Conservation (phyloP, 2,329 filamentous ascomycete genomes). For the Nemania serpens region DNA sequence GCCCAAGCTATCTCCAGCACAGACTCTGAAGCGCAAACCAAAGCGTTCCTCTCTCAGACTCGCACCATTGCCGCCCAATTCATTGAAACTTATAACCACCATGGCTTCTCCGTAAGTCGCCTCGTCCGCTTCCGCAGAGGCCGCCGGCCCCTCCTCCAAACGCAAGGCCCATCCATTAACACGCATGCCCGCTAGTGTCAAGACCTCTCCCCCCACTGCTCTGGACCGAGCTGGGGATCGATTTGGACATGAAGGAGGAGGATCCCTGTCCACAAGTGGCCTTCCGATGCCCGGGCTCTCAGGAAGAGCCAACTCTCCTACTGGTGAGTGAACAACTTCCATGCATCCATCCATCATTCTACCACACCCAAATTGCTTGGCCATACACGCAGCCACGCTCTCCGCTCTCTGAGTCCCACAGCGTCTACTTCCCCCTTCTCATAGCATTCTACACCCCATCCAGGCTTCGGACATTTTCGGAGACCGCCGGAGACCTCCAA, state of each 20-base stretch:
- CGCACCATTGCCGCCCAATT: conserved; percentile 8
- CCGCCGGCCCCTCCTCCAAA: neutral
- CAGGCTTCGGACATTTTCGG: neutral
- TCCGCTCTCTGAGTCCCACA: neutral
- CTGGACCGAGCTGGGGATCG: conserved; percentile 24
- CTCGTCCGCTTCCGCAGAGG: neutral
- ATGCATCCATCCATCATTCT: neutral
- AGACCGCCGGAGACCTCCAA: neutral
- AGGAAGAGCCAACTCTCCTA: conserved; percentile 37
- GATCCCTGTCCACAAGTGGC: conserved; percentile 3
- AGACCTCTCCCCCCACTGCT: conserved; percentile 29
- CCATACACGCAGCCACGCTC: neutral
- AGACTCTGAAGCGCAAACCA: conserved; percentile 30
- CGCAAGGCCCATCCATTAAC: neutral
- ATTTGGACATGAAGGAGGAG: conserved; percentile 19
- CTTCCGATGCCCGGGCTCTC: conserved; percentile 40
- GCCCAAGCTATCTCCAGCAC: conserved; percentile 14
- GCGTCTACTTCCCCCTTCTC: neutral
- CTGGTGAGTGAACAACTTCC: conserved; percentile 28
- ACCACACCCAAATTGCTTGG: neutral
- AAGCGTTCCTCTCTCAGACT: conserved; percentile 35
- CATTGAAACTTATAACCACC: conserved; percentile 7
- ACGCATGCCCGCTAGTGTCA: conserved; percentile 29
- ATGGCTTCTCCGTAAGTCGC: conserved; percentile 38
- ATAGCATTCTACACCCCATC: neutral